A percentile compares a stretch with the other conserved stretches of the same genome.
Conservation (phyloP, 352 stramenopile genomes). For the Aphanomyces euteiches region DNA sequence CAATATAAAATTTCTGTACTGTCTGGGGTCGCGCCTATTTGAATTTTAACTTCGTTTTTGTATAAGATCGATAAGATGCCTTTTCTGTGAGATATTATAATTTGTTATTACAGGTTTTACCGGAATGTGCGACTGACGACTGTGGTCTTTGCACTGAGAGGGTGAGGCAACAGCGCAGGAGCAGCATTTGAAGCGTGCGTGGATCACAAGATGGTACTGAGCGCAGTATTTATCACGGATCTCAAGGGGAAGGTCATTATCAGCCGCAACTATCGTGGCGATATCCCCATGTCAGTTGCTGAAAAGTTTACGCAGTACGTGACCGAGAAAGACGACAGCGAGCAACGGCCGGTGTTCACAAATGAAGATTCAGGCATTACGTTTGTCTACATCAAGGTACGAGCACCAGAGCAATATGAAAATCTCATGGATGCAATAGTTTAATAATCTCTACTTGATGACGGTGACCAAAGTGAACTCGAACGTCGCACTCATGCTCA, state of each 20-base stretch:
- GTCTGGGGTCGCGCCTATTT: too few relatives aligned
- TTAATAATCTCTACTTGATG: slow-evolving; percentile 99
- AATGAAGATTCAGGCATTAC: slow-evolving; percentile 86
- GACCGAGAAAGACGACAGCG: slow-evolving; percentile 92
- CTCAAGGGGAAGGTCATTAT: slow-evolving; percentile 99
- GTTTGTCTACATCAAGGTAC: slow-evolving; percentile 93
- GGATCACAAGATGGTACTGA: slow-evolving; percentile 89
- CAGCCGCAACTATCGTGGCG: slow-evolving; percentile 97
- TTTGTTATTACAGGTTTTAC: too few relatives aligned
- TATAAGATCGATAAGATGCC: too few relatives aligned
- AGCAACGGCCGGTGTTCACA: slow-evolving; percentile 93
- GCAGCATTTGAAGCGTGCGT: background rate
- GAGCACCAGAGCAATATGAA: background rate
- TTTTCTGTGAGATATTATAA: too few relatives aligned
- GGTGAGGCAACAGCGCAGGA: background rate
- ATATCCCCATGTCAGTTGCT: slow-evolving; percentile 94
- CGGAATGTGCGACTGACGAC: background rate
- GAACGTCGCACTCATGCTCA: slow-evolving; percentile 95
- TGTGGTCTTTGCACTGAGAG: background rate
- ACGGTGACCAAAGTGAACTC: slow-evolving; percentile 98
- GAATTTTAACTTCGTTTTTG: too few relatives aligned
- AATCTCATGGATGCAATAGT: slow-evolving; percentile 42
- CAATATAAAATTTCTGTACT: too few relatives aligned
- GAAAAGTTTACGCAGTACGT: slow-evolving; percentile 90
- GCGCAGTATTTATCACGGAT: slow-evolving; percentile 98